phyloP scores from a whole-genome alignment of 140 eudicot genomes.

The Stevia rebaudiana region DNA sequence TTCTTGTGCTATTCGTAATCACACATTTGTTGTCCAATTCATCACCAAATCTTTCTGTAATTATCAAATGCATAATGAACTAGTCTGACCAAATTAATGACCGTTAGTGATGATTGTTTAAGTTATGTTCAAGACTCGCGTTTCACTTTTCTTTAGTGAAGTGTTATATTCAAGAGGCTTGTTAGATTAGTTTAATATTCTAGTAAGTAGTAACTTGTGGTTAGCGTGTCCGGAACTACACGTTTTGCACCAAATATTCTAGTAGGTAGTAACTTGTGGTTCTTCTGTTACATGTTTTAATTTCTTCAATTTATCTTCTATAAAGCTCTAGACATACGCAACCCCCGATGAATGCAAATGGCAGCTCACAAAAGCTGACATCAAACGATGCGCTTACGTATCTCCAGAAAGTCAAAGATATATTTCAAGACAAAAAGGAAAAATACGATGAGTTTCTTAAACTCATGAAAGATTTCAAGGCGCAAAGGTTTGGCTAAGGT shows the following conservation, averaged over 20 bases:
- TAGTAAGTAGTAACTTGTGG: too few relatives aligned
- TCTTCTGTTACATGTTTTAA: conserved; percentile 2
- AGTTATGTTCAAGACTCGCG: background rate
- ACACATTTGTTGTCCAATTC: background rate
- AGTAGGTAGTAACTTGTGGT: conserved; percentile 13
- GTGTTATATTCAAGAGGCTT: background rate
- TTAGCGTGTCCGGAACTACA: too few relatives aligned
- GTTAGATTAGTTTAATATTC: background rate
- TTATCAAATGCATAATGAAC: background rate
- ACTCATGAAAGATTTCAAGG: conserved; percentile 87
- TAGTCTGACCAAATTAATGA: conserved; percentile 6
- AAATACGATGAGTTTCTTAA: conserved; percentile 79
- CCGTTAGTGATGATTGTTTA: background rate
- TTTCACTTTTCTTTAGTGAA: background rate
- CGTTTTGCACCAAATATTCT: too few relatives aligned
- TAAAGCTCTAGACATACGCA: conserved; percentile 68
- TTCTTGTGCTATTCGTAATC: background rate
- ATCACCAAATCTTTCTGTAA: background rate
- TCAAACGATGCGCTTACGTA: conserved; percentile 73
- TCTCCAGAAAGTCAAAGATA: conserved; percentile 75
- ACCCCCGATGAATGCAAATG: conserved; percentile 45
- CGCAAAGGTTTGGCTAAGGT: conserved; percentile 60
- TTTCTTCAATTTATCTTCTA: conserved; percentile 15
- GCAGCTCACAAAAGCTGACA: conserved; percentile 54
- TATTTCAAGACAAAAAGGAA: conserved; percentile 73